Base-by-base conservation (phyloP, 1,284 basidiomycete species). In the Pyrrhoderma lamaoense region DNA sequence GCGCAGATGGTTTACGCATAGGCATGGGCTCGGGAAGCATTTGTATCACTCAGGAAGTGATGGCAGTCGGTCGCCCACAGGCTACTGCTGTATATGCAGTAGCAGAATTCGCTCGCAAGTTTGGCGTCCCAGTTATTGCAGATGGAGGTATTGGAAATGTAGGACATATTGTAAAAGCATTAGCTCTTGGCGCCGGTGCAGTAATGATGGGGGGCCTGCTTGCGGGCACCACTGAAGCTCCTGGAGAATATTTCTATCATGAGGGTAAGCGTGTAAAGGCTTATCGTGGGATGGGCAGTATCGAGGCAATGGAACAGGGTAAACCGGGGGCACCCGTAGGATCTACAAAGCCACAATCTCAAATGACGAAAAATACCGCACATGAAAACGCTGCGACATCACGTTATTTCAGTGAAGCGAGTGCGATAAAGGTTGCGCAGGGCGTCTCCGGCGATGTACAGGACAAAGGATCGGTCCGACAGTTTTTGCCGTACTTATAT, bases 151-250 rank as follows among this genome's bases (percentile, higher is more conserved):
- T 99, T 61, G 72, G 83, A 47, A 99, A 99, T 67, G 91, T 99
- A 34, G 95, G 95, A 0, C 95, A 99, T 70, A 90, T 98, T 62
- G 93, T 97, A 65, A 99, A 99, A 73, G 95, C 95, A 2, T 73
- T 99, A 44, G 76, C 93, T 3, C 80, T 99, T 22, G 95, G 95
- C 54, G 95, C 95, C 3, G 84, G 86, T 22, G 94, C 92, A 5
- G 93, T 98, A 56, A 99, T 99, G 95, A 98, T 99, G 95, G 95
- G 95, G 49, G 90, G 93, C 21, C 70, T 99, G 51, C 77, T 99
- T 23, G 96, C 95, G 14, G 95, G 96, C 34, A 98, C 95, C 42
- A 88, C 92, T 57, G 95, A 99, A 69, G 93, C 93, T 0, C 95
- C 96, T 0, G 96, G 96, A 60, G 94, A 98, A 70, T 99, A 97